These are phyloP conservation scores for Nakazawaea wyomingensis DNA, from an alignment of 805 yeast genomes.

Conservation along the genomic window DNA sequence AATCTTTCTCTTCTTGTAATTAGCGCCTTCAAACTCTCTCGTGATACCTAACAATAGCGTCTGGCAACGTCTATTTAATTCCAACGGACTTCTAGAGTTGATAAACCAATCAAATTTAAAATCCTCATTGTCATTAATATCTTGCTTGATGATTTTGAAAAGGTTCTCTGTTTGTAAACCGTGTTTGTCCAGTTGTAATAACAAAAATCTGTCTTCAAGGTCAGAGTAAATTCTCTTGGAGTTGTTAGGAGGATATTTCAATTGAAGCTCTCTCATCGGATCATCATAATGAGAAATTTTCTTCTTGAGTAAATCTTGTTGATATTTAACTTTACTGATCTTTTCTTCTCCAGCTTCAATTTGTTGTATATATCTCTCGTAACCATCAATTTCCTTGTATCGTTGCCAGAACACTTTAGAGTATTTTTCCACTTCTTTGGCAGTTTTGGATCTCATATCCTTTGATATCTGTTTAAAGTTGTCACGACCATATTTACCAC, in stretches of 20 bases:
- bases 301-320: constrained; percentile 46
- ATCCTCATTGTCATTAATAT: constrained; percentile 50
- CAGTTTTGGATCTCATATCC: constrained; percentile 50
- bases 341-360: constrained; percentile 73
- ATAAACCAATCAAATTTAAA: constrained; percentile 74
- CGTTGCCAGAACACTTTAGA: constrained; percentile 60
- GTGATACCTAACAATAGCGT: constrained; percentile 65
- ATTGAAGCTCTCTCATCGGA: constrained; percentile 57
- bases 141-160: constrained; percentile 61
- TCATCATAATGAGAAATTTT: constrained; percentile 51
- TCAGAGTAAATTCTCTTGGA: constrained; percentile 69
- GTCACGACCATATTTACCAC: constrained; percentile 61
- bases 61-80: constrained; percentile 61
- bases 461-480: constrained; percentile 44
- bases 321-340: constrained; percentile 46
- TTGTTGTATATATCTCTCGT: constrained; percentile 64
- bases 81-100: constrained; percentile 66
- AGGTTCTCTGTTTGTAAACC: constrained; percentile 59
- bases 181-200: constrained; percentile 55
- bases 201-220: constrained; percentile 63
- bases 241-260: constrained; percentile 79
- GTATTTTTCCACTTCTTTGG: constrained; percentile 56
- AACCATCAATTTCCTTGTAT: constrained; percentile 57
- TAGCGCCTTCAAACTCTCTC: constrained; percentile 63
- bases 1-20: constrained; percentile 45